Evolutionary conservation across 2,329 filamentous ascomycete genomes (phyloP), one percentile per base, ranked within the genome.

Genomic region (Phaeosphaeria sp.): DNA sequence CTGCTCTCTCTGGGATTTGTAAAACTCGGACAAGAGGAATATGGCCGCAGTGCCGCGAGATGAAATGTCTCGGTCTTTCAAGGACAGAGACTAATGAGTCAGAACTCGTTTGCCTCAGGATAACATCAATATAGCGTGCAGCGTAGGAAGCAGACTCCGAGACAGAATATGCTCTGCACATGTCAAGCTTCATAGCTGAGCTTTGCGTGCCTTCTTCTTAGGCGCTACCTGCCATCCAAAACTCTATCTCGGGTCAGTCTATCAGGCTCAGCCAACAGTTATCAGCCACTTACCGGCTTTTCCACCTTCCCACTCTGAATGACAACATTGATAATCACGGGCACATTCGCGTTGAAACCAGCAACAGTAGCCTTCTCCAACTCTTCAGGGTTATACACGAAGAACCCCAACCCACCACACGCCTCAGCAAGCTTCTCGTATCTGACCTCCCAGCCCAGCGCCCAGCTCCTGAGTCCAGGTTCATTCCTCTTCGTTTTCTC

Each of bases 371-470:
- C 84, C 51, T 66, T 73, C 57, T 76, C 77, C 57, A 87, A 69
- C 65, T 86, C 83, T 46, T 82, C 77, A n/a, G 83, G 78, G 15
- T 79, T 84, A 42, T 81, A 74, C 2, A 83, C 83, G 53, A 84
- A 75, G 61, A 78, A 83, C 2, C 84, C 85, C 51, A 79, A 78
- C 1, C 84, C 84, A 7, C 85, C 84, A 56, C 82, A 82, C 75
- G 83, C 83, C 53, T 83, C 79, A 1, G 83, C 83, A 42, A 87
- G 70, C 65, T 82, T 82, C 66, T 87, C 81, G 66, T 87, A 87
- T 17, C 79, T 73, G 0, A 83, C 84, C 68, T 86, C 82, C 64
- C 82, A 86, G 1, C 83, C 78, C 33, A 87, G 67, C 72, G 81
- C 82, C 9, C 82, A 81, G 57, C 80, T 80, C 53, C 83, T 72